Evolutionary conservation across 1,284 basidiomycete genomes (phyloP).

Genomic region (Laetiporus sulphureus): DNA sequence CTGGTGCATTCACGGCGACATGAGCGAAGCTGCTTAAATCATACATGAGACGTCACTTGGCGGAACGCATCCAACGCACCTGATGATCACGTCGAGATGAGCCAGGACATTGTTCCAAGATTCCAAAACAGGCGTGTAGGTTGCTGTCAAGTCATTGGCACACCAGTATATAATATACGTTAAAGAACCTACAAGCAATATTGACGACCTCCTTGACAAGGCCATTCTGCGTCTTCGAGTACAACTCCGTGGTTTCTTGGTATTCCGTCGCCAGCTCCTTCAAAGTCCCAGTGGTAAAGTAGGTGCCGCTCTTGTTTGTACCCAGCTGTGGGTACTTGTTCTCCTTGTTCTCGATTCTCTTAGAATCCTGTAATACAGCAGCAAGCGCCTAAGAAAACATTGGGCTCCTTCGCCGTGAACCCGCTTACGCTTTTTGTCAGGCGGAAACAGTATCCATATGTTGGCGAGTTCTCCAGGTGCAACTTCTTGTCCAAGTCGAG

Average conservation of each 20-base stretch:
- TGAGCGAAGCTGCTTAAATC: constrained; percentile 70
- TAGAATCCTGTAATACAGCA: constrained; percentile 4
- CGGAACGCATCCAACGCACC: constrained; percentile 40
- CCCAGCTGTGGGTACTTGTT: constrained; percentile 80
- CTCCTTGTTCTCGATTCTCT: too few species aligned
- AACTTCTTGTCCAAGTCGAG: constrained; percentile 95
- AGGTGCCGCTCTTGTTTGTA: constrained; percentile 84
- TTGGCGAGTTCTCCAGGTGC: constrained; percentile 88
- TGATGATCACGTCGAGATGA: constrained; percentile 87
- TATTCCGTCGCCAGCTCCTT: constrained; percentile 74
- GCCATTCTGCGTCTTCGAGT: constrained; percentile 71
- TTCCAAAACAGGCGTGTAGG: constrained; percentile 90
- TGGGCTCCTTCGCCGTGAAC: background rate
- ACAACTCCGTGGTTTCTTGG: constrained; percentile 62
- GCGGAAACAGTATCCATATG: constrained; percentile 92
- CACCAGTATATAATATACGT: background rate
- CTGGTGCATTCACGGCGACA: constrained; percentile 82
- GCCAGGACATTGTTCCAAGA: constrained; percentile 85
- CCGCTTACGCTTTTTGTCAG: constrained; percentile 79
- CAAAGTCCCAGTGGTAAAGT: constrained; percentile 83
- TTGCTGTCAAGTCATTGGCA: constrained; percentile 42
- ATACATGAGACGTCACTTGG: background rate
- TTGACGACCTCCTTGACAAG: constrained; percentile 92
- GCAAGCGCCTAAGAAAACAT: background rate
- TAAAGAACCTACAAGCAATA: constrained; percentile 69